Percentiles rank a stretch among this genome's conserved stretches.
phyloP scores from a whole-genome alignment of 192 early-diverging fungal species.

The Umbelopsis isabellina region DNA sequence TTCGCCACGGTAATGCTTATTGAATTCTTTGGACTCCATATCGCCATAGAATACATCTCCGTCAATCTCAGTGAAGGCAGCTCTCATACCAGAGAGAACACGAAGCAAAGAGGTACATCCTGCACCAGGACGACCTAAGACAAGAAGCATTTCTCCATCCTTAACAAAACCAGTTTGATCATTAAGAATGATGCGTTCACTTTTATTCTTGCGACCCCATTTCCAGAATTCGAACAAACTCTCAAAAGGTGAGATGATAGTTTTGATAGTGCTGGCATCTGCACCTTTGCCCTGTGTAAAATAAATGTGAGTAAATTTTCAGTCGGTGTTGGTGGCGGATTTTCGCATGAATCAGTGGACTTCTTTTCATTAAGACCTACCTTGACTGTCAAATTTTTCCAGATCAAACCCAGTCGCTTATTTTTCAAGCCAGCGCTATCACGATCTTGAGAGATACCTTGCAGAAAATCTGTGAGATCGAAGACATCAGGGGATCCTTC shows the following conservation, averaged over 20 bases:
- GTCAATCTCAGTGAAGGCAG: conserved; percentile 51
- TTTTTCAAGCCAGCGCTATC: conserved; percentile 16
- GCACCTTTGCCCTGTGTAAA: conserved; percentile 32
- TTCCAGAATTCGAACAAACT: conserved; percentile 36
- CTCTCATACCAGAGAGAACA: conserved; percentile 60
- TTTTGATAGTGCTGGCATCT: conserved; percentile 39
- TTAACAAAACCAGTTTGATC: conserved; percentile 66
- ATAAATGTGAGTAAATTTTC: conserved; percentile 10
- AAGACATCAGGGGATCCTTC: conserved; percentile 33
- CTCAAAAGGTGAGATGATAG: conserved; percentile 14
- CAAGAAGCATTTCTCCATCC: conserved; percentile 74
- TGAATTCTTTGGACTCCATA: conserved; percentile 61
- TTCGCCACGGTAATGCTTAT: conserved; percentile 67
- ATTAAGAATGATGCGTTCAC: conserved; percentile 53
- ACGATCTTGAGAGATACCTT: conserved; percentile 3
- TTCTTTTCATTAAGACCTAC: background rate
- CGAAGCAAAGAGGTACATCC: conserved; percentile 71
- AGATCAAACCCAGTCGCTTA: conserved; percentile 36
- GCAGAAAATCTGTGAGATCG: conserved; percentile 33
- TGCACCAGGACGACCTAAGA: conserved; percentile 72
- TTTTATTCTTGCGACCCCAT: background rate
- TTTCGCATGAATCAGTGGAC: background rate
- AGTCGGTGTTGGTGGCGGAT: background rate
- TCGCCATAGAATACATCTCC: conserved; percentile 72
- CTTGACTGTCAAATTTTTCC: conserved; percentile 39